Evolutionary conservation across 768 basidiomycete species (phyloP).

Genomic region (Mrakia frigida): DNA sequence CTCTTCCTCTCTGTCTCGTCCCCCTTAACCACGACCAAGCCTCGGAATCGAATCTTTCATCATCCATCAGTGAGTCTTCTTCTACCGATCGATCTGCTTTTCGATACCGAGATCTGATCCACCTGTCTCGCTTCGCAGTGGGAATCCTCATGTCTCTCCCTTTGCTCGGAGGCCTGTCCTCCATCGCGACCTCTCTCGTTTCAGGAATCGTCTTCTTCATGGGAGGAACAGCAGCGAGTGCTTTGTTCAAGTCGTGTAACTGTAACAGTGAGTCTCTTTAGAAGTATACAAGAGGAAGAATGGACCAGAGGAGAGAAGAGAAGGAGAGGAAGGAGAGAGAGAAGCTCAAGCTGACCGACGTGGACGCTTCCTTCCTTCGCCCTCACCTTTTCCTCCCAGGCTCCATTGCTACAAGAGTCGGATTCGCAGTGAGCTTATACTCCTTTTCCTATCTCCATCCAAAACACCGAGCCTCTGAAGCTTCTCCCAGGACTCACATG

Average conservation of each 20-base stretch:
- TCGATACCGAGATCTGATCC: neutral
- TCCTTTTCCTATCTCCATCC: no score
- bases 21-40: neutral
- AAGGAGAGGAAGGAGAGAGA: neutral
- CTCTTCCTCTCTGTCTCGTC: neutral
- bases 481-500: no score
- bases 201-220: constrained; percentile 54
- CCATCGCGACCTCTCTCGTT: constrained; percentile 62
- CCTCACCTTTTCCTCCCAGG: constrained; percentile 39
- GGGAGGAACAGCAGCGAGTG: constrained; percentile 60
- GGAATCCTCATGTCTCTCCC: constrained; percentile 48
- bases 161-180: constrained; percentile 43
- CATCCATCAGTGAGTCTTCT: neutral
- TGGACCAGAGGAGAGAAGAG: no score
- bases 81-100: neutral
- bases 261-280: constrained; percentile 61
- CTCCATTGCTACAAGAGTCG: constrained; percentile 92
- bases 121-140: constrained; percentile 37
- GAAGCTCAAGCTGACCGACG: neutral
- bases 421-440: constrained; percentile 69
- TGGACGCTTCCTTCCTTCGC: neutral
- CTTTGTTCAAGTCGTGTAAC: constrained; percentile 98
- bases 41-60: neutral
- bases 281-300: no score
- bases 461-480: no score